Conservation (phyloP, 108 stramenopile species). For the Nitzschia sp. region DNA sequence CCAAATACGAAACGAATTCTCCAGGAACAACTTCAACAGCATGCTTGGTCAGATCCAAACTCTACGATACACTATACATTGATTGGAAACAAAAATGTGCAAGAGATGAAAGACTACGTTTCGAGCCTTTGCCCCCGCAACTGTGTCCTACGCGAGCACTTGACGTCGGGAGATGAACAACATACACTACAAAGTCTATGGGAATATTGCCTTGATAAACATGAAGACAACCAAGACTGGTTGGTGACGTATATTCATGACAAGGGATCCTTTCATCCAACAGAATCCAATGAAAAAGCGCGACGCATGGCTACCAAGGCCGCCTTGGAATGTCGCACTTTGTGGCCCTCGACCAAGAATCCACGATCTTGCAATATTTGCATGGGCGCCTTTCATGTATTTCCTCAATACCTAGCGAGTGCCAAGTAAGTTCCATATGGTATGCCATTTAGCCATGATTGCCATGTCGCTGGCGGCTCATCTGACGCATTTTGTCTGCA, state of each 20-base stretch:
- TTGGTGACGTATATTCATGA: slow-evolving; percentile 35
- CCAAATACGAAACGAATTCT: not conserved
- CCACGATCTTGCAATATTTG: slow-evolving; percentile 22
- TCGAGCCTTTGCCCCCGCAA: not conserved
- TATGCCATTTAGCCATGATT: not conserved
- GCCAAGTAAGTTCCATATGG: slow-evolving; percentile 16
- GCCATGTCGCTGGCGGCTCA: not conserved
- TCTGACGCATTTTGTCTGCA: not conserved
- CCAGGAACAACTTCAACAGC: slow-evolving; percentile 19
- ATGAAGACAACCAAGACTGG: not conserved
- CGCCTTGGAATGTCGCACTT: slow-evolving; percentile 16
- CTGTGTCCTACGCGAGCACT: not conserved
- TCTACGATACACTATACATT: slow-evolving; percentile 8
- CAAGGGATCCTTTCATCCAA: slow-evolving; percentile 30
- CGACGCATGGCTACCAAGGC: slow-evolving; percentile 26
- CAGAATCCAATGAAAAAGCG: slow-evolving; percentile 12
- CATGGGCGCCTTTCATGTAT: slow-evolving; percentile 12
- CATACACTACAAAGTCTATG: slow-evolving; percentile 19
- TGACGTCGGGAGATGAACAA: slow-evolving; percentile 8
- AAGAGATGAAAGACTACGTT: not conserved
- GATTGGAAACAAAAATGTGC: not conserved
- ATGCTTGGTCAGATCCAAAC: not conserved
- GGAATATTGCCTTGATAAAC: slow-evolving; percentile 22
- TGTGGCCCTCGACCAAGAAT: not conserved
- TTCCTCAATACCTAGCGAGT: slow-evolving; percentile 20